phyloP scores from a whole-genome alignment of 331 rosid species.

The Arachis monticola region DNA sequence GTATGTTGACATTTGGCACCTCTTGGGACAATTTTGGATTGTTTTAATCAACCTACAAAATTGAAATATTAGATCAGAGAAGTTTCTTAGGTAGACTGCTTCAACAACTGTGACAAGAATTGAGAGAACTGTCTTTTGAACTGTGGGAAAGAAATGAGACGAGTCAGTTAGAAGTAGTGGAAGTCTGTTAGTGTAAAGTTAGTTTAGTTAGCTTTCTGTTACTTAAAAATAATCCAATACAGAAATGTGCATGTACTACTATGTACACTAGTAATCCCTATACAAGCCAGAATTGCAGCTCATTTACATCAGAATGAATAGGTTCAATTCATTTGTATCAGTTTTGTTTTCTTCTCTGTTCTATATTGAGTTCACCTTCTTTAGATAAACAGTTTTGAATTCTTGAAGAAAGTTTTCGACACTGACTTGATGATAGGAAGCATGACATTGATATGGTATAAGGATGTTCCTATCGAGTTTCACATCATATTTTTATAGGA shows the following conservation, averaged over 20 bases:
- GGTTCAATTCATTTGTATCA: no score
- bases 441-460: slow-evolving; percentile 11
- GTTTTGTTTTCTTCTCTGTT: no score
- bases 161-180: no score
- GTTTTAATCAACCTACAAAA: slow-evolving; percentile 23
- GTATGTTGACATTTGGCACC: slow-evolving; percentile 7
- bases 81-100: slow-evolving; percentile 5
- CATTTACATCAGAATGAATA: no score
- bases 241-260: no score
- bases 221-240: no score
- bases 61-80: slow-evolving; percentile 8
- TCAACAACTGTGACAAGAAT: slow-evolving; percentile 28
- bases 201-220: no score
- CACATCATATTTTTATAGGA: not conserved
- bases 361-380: not conserved
- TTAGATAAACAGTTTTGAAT: slow-evolving; percentile 7
- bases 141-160: not conserved
- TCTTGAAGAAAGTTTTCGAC: slow-evolving; percentile 27
- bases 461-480: slow-evolving; percentile 24
- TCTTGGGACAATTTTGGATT: slow-evolving; percentile 4
- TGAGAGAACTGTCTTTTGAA: not conserved
- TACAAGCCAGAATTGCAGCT: no score
- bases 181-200: no score
- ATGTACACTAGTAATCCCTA: no score
- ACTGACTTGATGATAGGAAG: slow-evolving; percentile 5